A percentile compares a stretch with the other conserved stretches of the same genome.
phyloP scores from a whole-genome alignment of 331 rosid genomes.

The Arachis monticola region DNA sequence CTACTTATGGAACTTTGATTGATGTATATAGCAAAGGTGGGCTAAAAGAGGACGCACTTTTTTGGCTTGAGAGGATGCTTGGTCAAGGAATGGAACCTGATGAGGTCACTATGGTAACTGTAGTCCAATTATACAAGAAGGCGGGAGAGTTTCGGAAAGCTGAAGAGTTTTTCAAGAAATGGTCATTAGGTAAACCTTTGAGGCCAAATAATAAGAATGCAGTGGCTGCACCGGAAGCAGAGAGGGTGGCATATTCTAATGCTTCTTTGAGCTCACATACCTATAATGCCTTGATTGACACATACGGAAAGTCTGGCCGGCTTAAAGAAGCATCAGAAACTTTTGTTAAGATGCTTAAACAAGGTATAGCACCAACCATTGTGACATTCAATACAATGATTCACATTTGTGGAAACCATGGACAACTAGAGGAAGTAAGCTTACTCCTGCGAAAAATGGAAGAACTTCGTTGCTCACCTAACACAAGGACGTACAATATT shows the following conservation, averaged over 20 bases:
- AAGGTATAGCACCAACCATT: conserved; percentile 73
- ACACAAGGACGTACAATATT: conserved; percentile 87
- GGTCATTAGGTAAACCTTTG: conserved; percentile 64
- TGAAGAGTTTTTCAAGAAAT: conserved; percentile 72
- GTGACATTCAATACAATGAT: conserved; percentile 97
- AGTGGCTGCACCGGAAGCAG: conserved; percentile 32
- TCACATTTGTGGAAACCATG: conserved; percentile 91
- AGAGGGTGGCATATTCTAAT: conserved; percentile 35
- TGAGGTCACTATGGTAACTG: conserved; percentile 92
- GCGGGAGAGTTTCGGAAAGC: conserved; percentile 83
- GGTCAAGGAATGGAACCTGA: conserved; percentile 81
- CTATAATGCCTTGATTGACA: conserved; percentile 84
- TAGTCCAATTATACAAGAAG: conserved; percentile 86
- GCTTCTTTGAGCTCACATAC: conserved; percentile 67
- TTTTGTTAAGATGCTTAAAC: conserved; percentile 78
- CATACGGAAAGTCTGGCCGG: conserved; percentile 84
- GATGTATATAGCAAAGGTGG: conserved; percentile 88
- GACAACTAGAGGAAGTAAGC: conserved; percentile 67
- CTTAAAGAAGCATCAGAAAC: conserved; percentile 80
- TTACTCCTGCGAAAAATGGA: conserved; percentile 82
- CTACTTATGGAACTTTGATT: conserved; percentile 93
- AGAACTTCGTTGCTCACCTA: conserved; percentile 69
- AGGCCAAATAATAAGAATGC: conserved; percentile 31
- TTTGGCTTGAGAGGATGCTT: conserved; percentile 83
- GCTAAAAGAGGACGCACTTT: conserved; percentile 66